Conservation (phyloP, 2,329 filamentous ascomycete genomes). For the Paracamarosporium sp. region DNA sequence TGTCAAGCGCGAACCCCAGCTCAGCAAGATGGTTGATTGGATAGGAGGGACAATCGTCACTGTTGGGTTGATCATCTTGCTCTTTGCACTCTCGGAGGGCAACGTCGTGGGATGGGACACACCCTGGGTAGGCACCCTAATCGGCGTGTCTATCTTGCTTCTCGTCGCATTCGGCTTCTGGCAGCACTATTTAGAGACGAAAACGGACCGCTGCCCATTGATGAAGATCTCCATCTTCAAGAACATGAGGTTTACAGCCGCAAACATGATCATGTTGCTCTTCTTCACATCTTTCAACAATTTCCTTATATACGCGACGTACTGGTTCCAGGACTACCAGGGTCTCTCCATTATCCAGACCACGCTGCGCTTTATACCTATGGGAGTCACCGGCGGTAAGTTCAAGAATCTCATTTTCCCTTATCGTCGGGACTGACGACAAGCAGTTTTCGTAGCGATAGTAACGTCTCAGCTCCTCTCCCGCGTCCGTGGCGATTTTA, state of each 20-base stretch:
- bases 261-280: conserved; percentile 69
- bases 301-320: conserved; percentile 71
- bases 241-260: conserved; percentile 65
- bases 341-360: conserved; percentile 68
- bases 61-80: conserved; percentile 64
- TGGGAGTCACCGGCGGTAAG: conserved; percentile 61
- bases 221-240: conserved; percentile 71
- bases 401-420: neutral
- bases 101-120: conserved; percentile 72
- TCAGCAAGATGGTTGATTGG: conserved; percentile 67
- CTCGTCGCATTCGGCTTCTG: conserved; percentile 65
- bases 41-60: conserved; percentile 70
- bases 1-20: conserved; percentile 31
- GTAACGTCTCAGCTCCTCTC: conserved; percentile 52
- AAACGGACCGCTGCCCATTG: conserved; percentile 61
- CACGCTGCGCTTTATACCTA: conserved; percentile 72
- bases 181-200: conserved; percentile 66
- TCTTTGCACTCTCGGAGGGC: conserved; percentile 73
- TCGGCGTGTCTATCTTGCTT: conserved; percentile 64
- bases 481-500: conserved; percentile 63
- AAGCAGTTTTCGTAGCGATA: conserved; percentile 58
- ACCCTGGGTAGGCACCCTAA: conserved; percentile 66
- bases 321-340: conserved; percentile 74
- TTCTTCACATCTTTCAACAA: conserved; percentile 75
- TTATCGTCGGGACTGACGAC: conserved; percentile 1